Evolutionary conservation across 106 monocot species (phyloP).

Genomic region (Dendrobium nobile): DNA sequence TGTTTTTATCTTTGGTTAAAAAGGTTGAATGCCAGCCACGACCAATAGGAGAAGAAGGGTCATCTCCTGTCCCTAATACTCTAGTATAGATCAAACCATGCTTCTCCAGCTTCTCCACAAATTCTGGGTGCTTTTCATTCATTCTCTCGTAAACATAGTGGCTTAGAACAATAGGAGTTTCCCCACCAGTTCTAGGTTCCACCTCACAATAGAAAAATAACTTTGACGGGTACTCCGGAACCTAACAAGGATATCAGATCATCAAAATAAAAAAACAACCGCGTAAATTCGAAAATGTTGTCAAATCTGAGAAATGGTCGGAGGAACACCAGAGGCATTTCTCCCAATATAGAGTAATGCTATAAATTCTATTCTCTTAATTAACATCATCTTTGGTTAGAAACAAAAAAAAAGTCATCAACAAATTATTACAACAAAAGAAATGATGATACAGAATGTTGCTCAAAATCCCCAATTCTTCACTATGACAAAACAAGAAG

Average conservation of each 20-base stretch:
- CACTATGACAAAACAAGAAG: no score
- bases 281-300: no score
- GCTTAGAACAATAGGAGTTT: slow-evolving; percentile 87
- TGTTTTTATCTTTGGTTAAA: slow-evolving; percentile 58
- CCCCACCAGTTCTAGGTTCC: slow-evolving; percentile 78
- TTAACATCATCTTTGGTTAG: no score
- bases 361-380: no score
- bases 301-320: no score
- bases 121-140: slow-evolving; percentile 59
- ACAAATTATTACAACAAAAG: no score
- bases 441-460: no score
- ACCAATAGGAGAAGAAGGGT: slow-evolving; percentile 79
- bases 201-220: slow-evolving; percentile 89
- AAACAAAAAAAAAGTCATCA: no score
- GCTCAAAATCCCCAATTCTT: no score
- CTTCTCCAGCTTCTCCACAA: slow-evolving; percentile 68
- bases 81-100: slow-evolving; percentile 64
- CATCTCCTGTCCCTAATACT: slow-evolving; percentile 63
- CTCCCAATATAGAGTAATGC: no score
- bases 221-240: slow-evolving; percentile 69
- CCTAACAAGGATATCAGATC: slow-evolving; percentile 21
- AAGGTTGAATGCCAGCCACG: slow-evolving; percentile 96
- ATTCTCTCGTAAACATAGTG: slow-evolving; percentile 65
- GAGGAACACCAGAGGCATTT: no score
- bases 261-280: not conserved